Percentiles rank a stretch among this genome's conserved stretches.
Conservation (phyloP, 768 basidiomycete genomes). For the Asterophora parasitica region DNA sequence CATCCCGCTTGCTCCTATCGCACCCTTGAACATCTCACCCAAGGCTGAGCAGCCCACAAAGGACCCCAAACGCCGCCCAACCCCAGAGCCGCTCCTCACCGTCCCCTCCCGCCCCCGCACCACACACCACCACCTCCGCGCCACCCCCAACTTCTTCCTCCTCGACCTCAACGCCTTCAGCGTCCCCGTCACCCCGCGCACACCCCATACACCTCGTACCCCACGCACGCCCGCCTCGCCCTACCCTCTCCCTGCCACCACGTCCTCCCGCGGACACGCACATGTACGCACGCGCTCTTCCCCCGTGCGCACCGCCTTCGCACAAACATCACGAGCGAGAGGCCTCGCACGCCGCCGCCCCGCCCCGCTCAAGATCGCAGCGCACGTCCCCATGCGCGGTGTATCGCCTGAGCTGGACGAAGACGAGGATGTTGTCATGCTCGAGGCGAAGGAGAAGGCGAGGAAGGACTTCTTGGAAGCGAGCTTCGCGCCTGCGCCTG, state of each 20-base stretch:
- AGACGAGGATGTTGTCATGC: constrained; percentile 4
- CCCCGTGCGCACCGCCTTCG: constrained; percentile 5
- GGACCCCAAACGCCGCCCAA: constrained; percentile 26
- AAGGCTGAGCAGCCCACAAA: constrained; percentile 27
- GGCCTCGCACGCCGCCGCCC: constrained; percentile 31
- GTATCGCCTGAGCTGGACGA: constrained; percentile 10
- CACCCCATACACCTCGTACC: constrained; percentile 5
- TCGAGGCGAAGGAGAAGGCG: constrained; percentile 1
- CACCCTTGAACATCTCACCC: constrained; percentile 21
- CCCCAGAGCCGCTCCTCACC: constrained; percentile 26
- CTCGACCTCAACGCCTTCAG: constrained; percentile 33
- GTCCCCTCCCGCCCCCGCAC: constrained; percentile 33
- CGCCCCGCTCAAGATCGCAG: constrained; percentile 32
- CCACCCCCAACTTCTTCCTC: constrained; percentile 31
- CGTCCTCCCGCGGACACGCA: background rate
- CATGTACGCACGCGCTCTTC: constrained; percentile 1
- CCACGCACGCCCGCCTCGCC: constrained; percentile 1
- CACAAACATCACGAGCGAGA: constrained; percentile 1
- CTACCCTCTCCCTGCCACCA: background rate
- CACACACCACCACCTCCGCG: constrained; percentile 29
- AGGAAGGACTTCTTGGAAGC: constrained; percentile 34
- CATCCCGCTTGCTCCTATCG: background rate
- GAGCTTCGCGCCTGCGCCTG: constrained; percentile 30
- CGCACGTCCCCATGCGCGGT: constrained; percentile 16
- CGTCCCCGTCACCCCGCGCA: constrained; percentile 17